Percentiles rank a stretch among this genome's conserved stretches.
Conservation (phyloP, 306 rosid species). For the Astragalus glycyphyllos region DNA sequence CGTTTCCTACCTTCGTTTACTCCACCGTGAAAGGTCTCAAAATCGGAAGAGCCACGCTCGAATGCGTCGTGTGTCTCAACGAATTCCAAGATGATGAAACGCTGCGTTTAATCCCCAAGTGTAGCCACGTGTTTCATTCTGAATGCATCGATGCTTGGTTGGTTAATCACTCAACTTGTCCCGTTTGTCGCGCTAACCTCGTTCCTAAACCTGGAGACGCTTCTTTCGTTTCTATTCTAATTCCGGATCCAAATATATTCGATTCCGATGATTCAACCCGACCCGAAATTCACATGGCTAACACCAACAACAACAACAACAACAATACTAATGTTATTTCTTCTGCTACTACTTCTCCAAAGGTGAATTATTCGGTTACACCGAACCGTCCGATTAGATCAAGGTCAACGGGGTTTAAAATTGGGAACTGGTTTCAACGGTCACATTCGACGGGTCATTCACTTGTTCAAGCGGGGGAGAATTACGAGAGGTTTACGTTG, state of each 20-base stretch:
- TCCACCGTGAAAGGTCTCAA: slow-evolving; percentile 73
- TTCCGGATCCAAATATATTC: slow-evolving; percentile 26
- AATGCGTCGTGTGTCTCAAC: slow-evolving; percentile 92
- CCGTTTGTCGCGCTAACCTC: slow-evolving; percentile 82
- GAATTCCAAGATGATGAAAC: slow-evolving; percentile 79
- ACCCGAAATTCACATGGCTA: not conserved
- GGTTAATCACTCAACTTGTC: slow-evolving; percentile 76
- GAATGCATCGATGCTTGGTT: slow-evolving; percentile 87
- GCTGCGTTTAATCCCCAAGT: slow-evolving; percentile 88
- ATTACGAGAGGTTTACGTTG: slow-evolving; percentile 69
- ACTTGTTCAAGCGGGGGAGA: slow-evolving; percentile 52
- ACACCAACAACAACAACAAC: no score
- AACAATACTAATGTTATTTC: not conserved
- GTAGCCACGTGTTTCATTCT: slow-evolving; percentile 86
- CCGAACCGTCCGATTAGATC: slow-evolving; percentile 51
- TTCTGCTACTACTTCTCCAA: slow-evolving; percentile 29
- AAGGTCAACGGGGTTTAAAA: slow-evolving; percentile 54
- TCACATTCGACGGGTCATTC: slow-evolving; percentile 75
- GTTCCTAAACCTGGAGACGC: slow-evolving; percentile 57
- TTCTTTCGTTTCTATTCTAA: not conserved
- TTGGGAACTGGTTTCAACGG: slow-evolving; percentile 49
- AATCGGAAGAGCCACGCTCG: slow-evolving; percentile 67
- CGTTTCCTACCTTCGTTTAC: slow-evolving; percentile 81
- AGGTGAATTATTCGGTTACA: not conserved
- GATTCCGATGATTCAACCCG: not conserved